A percentile compares a stretch with the other conserved stretches of the same genome.
Evolutionary conservation across 1,139 yeast species (phyloP).

Genomic region (Lodderomyces parapsilosis): DNA sequence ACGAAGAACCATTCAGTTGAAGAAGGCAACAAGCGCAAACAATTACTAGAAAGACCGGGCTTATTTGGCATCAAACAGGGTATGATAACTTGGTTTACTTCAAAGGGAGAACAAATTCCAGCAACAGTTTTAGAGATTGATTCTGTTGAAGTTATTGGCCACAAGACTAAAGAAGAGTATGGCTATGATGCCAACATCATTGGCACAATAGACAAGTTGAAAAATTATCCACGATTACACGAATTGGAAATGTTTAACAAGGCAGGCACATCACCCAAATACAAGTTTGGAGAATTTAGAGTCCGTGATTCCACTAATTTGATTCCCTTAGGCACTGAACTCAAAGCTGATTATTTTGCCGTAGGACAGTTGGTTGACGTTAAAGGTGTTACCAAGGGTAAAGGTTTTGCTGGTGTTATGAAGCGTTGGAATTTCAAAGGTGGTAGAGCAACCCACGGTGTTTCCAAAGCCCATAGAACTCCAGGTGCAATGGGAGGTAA

Average conservation of each 20-base stretch:
- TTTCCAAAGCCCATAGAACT: slow-evolving; percentile 87
- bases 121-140: slow-evolving; percentile 88
- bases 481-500: slow-evolving; percentile 98
- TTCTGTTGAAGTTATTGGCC: slow-evolving; percentile 79
- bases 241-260: slow-evolving; percentile 76
- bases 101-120: slow-evolving; percentile 65
- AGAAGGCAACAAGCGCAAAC: slow-evolving; percentile 59
- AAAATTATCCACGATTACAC: slow-evolving; percentile 55
- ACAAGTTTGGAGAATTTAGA: slow-evolving; percentile 71
- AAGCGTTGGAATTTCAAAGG: slow-evolving; percentile 93
- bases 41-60: slow-evolving; percentile 78
- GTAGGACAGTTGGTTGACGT: slow-evolving; percentile 84
- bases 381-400: slow-evolving; percentile 81
- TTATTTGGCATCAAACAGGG: slow-evolving; percentile 81
- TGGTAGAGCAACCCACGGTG: slow-evolving; percentile 94
- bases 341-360: slow-evolving; percentile 80
- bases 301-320: slow-evolving; percentile 65
- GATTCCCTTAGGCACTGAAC: slow-evolving; percentile 73
- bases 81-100: slow-evolving; percentile 81
- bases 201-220: slow-evolving; percentile 76
- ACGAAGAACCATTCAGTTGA: slow-evolving; percentile 55
- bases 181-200: slow-evolving; percentile 87
- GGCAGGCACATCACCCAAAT: slow-evolving; percentile 85
- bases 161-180: slow-evolving; percentile 63
- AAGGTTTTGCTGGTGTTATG: slow-evolving; percentile 99